Conservation (phyloP, 1,139 yeast species). For the Nakaseomyces glabratus region DNA sequence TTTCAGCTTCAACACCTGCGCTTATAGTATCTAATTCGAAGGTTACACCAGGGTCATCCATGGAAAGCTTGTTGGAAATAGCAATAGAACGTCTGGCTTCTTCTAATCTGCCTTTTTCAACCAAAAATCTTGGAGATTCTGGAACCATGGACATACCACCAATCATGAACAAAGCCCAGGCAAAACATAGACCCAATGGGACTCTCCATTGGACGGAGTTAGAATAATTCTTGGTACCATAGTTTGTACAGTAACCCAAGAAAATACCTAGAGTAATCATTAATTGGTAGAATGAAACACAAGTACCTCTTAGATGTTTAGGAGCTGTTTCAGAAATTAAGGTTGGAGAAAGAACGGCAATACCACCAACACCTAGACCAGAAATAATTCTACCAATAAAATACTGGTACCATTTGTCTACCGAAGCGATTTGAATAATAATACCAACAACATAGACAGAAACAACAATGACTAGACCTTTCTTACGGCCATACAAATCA, state of each 20-base stretch:
- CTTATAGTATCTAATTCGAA: constrained; percentile 50
- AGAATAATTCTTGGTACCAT: constrained; percentile 42
- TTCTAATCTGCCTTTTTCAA: constrained; percentile 42
- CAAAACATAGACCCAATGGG: constrained; percentile 43
- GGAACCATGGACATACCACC: constrained; percentile 58
- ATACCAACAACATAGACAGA: constrained; percentile 52
- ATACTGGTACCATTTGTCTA: constrained; percentile 9
- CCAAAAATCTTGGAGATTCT: constrained; percentile 65
- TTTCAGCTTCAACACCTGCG: constrained; percentile 47
- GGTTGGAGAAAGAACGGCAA: constrained; percentile 51
- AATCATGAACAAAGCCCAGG: constrained; percentile 34
- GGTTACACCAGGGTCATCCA: constrained; percentile 38
- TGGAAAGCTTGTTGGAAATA: constrained; percentile 37
- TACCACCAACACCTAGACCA: constrained; percentile 55
- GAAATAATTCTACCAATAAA: constrained; percentile 20
- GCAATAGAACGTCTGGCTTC: constrained; percentile 45
- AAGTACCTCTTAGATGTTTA: constrained; percentile 55
- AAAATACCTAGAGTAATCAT: constrained; percentile 54
- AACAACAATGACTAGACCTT: constrained; percentile 46
- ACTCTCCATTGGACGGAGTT: constrained; percentile 50
- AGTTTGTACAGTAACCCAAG: constrained; percentile 51
- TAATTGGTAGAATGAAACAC: constrained; percentile 52
- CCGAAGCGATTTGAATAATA: constrained; percentile 14
- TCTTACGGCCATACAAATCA: constrained; percentile 52
- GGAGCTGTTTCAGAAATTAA: constrained; percentile 58